phyloP scores from a whole-genome alignment of 75 land plant genomes.

The Ceratopteris richardii region DNA sequence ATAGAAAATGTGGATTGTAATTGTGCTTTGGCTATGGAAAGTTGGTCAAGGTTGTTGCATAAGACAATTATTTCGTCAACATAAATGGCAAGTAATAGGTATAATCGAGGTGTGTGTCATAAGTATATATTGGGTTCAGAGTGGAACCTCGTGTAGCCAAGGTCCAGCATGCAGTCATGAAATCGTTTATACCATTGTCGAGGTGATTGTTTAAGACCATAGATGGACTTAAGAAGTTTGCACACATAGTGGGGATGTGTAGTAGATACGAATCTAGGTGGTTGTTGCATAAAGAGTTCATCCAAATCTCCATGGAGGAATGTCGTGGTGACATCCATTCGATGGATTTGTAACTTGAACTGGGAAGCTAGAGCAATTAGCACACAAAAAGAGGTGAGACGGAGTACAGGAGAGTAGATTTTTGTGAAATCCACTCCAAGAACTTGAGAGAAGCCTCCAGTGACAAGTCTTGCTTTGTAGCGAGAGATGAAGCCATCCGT shows the following conservation, averaged over 20 bases:
- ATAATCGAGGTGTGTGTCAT: too few relatives aligned
- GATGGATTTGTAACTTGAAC: not conserved
- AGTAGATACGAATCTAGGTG: not conserved
- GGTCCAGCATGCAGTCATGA: not conserved
- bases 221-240: slow-evolving; percentile 5
- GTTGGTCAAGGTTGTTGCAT: not conserved
- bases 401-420: slow-evolving; percentile 8
- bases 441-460: slow-evolving; percentile 6
- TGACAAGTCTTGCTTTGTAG: slow-evolving; percentile 9
- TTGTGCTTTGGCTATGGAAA: not conserved
- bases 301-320: not conserved
- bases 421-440: slow-evolving; percentile 3
- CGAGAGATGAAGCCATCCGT: not conserved
- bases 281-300: slow-evolving; percentile 4
- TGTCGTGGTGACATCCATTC: slow-evolving; percentile 6
- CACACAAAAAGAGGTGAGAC: slow-evolving; percentile 4
- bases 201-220: slow-evolving; percentile 10
- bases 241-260: not conserved
- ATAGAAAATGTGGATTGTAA: too few relatives aligned
- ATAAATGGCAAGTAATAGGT: too few relatives aligned
- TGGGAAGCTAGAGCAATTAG: slow-evolving; percentile 1
- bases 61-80: slow-evolving; percentile 3
- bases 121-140: too few relatives aligned
- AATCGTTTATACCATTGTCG: not conserved
- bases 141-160: not conserved